phyloP scores from a whole-genome alignment of 306 rosid species.

The Cotoneaster glaucophyllus region DNA sequence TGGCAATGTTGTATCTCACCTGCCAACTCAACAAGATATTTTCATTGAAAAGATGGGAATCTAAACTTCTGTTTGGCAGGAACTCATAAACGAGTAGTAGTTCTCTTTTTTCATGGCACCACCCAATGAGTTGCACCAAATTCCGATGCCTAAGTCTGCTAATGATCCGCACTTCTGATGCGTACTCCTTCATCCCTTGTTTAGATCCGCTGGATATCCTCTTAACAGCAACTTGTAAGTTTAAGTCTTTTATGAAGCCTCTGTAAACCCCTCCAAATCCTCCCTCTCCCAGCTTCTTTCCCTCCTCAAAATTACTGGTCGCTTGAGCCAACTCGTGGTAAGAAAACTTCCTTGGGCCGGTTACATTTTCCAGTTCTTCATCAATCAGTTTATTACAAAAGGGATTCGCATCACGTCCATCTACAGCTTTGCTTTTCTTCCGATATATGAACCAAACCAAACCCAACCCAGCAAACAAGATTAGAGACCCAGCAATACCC shows the following conservation, averaged over 20 bases:
- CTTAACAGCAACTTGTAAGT: slow-evolving; percentile 33
- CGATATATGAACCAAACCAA: too few species aligned
- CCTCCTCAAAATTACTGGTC: too few species aligned
- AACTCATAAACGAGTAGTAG: background rate
- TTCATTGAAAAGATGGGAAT: background rate
- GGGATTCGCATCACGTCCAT: too few species aligned
- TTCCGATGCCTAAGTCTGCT: slow-evolving; percentile 15
- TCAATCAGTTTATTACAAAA: too few species aligned
- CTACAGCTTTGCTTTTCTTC: too few species aligned
- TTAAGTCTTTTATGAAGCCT: slow-evolving; percentile 20
- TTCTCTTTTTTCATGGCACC: background rate
- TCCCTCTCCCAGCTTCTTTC: too few species aligned
- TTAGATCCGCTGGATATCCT: background rate
- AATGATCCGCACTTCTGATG: slow-evolving; percentile 26
- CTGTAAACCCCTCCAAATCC: background rate
- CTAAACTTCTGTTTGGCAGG: too few species aligned
- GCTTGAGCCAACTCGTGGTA: too few species aligned
- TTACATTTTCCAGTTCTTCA: too few species aligned
- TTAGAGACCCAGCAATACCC: background rate
- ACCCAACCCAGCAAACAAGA: too few species aligned
- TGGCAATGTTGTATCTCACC: too few species aligned
- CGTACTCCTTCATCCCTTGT: slow-evolving; percentile 31
- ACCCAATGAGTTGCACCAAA: background rate
- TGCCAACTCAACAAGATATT: background rate
- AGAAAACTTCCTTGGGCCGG: too few species aligned